Conservation (phyloP, 441 rosid species). For the Theobroma grandiflorum region DNA sequence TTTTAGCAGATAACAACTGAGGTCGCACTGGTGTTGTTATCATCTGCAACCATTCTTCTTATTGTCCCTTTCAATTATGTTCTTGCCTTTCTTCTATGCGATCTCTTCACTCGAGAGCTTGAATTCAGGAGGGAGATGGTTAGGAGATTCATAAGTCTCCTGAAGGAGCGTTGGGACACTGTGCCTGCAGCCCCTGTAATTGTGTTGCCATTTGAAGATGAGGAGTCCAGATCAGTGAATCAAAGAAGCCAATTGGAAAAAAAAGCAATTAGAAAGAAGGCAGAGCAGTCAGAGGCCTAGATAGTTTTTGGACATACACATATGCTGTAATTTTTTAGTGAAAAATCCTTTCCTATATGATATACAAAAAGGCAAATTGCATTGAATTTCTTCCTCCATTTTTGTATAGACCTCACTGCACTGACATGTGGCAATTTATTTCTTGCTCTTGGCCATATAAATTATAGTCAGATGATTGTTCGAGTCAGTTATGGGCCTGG, state of each 20-base stretch:
- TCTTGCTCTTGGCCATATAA: conserved; percentile 8
- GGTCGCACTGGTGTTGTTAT: conserved; percentile 71
- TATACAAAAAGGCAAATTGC: conserved; percentile 1
- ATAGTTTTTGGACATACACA: conserved; percentile 22
- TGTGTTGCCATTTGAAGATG: conserved; percentile 72
- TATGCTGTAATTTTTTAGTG: conserved; percentile 12
- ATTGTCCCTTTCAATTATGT: conserved; percentile 87
- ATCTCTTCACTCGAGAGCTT: conserved; percentile 88
- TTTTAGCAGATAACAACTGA: conserved; percentile 77
- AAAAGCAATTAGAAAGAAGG: conserved; percentile 45
- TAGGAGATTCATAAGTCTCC: conserved; percentile 54
- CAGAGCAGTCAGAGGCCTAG: conserved; percentile 37
- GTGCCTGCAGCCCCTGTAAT: conserved; percentile 87
- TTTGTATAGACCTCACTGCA: neutral
- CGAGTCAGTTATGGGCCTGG: neutral
- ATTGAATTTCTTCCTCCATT: neutral
- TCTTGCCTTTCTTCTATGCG: conserved; percentile 68
- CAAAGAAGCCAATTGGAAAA: conserved; percentile 46
- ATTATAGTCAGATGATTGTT: neutral
- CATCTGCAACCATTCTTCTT: conserved; percentile 66
- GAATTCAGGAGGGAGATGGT: conserved; percentile 86
- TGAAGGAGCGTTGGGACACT: conserved; percentile 90
- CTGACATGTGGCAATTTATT: neutral
- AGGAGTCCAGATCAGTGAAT: conserved; percentile 47
- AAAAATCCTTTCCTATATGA: neutral